A percentile compares a stretch with the other conserved stretches of the same genome.
These are phyloP conservation scores for Cytospora leucostoma DNA, from an alignment of 2,329 filamentous ascomycete genomes.

Conservation along the genomic window DNA sequence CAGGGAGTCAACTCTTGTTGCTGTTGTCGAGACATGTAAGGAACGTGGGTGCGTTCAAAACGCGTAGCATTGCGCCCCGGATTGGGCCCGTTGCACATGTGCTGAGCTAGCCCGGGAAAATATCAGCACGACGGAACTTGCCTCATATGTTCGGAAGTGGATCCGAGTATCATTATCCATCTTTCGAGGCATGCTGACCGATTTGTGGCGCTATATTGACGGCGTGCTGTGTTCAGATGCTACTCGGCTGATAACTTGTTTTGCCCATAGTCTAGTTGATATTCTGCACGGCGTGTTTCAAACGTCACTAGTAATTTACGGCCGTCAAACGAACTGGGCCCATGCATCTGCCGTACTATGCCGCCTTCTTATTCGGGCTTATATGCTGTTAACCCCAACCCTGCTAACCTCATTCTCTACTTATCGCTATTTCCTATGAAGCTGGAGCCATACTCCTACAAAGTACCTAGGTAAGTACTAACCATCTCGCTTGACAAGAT, in stretches of 20 bases:
- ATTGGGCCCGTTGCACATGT: neutral
- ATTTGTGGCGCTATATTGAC: neutral
- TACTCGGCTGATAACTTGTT: neutral
- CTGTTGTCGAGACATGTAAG: neutral
- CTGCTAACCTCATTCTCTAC: neutral
- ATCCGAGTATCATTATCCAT: constrained; percentile 24
- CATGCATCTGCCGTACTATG: neutral
- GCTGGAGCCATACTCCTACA: too few species aligned
- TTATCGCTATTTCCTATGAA: too few species aligned
- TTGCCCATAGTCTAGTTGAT: neutral
- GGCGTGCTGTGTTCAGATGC: neutral
- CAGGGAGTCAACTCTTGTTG: neutral
- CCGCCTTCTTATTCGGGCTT: neutral
- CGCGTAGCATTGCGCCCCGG: constrained; percentile 4
- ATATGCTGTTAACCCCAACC: neutral
- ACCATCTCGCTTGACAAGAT: too few species aligned
- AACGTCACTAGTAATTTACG: constrained; percentile 10
- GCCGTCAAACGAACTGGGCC: neutral
- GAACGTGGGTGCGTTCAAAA: constrained; percentile 10
- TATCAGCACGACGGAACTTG: constrained; percentile 3
- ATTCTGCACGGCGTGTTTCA: constrained; percentile 2
- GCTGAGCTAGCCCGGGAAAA: neutral
- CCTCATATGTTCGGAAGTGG: constrained; percentile 23
- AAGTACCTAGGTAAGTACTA: too few species aligned
- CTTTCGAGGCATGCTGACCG: constrained; percentile 22